phyloP scores from a whole-genome alignment of 768 basidiomycete species.

The Leccinum uliginosum region DNA sequence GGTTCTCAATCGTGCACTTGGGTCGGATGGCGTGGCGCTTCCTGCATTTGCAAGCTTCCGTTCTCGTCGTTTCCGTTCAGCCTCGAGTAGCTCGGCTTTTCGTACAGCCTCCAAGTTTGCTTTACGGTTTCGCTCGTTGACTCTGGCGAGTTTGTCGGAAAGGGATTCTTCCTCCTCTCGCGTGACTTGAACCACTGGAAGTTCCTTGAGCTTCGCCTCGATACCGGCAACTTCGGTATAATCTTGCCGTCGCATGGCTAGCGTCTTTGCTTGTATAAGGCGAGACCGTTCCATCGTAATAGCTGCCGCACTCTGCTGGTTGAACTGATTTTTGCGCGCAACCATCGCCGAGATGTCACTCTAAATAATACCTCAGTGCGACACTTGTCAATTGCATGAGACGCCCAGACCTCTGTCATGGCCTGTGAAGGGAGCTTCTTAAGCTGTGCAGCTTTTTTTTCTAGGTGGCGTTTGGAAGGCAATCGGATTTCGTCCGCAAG shows the following conservation, averaged over 20 bases:
- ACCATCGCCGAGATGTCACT: conserved; percentile 80
- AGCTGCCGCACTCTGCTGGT: conserved; percentile 28
- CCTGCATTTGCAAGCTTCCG: conserved; percentile 49
- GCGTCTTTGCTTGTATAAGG: conserved; percentile 64
- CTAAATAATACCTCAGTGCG: conserved; percentile 37
- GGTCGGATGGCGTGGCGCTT: conserved; percentile 45
- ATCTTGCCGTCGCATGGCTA: conserved; percentile 76
- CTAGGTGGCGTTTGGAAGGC: conserved; percentile 62
- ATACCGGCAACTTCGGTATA: conserved; percentile 54
- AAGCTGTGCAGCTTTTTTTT: conserved; percentile 64
- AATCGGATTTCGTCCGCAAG: conserved; percentile 52
- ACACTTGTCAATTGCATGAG: conserved; percentile 4
- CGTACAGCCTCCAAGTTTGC: conserved; percentile 79
- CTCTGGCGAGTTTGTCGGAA: conserved; percentile 57
- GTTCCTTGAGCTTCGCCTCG: conserved; percentile 58
- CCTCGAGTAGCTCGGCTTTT: conserved; percentile 65
- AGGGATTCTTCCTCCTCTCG: conserved; percentile 30
- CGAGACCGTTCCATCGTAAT: conserved; percentile 58
- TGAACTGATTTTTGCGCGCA: conserved; percentile 54
- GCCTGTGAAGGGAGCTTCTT: conserved; percentile 52
- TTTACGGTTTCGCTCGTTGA: conserved; percentile 88
- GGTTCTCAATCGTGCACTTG: conserved; percentile 66
- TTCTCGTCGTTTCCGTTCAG: conserved; percentile 67
- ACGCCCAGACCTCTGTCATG: conserved; percentile 70
- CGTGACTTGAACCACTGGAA: conserved; percentile 28